phyloP scores from a whole-genome alignment of 202 grass and related monocot species.

The Musa balbisiana region DNA sequence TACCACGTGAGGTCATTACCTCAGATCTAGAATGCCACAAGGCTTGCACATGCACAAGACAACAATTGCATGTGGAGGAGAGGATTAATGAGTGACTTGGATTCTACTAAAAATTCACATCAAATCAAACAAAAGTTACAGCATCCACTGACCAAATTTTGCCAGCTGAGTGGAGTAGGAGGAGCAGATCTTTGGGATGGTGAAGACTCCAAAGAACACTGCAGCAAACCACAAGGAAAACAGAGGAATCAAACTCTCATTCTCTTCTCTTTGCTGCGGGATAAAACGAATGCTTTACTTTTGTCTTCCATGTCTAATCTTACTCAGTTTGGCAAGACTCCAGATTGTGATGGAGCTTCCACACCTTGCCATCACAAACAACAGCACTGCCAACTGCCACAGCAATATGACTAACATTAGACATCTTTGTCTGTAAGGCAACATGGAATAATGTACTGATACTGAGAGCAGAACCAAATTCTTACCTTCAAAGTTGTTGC shows the following conservation, averaged over 20 bases:
- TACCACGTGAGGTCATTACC: too few species aligned
- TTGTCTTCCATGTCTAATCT: constrained; percentile 7
- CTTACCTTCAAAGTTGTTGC: constrained; percentile 85
- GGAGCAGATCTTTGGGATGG: constrained; percentile 77
- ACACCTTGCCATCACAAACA: constrained; percentile 91
- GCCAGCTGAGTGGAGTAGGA: constrained; percentile 82
- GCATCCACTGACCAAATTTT: constrained; percentile 61
- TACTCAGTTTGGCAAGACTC: constrained; percentile 76
- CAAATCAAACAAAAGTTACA: neutral
- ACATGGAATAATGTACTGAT: neutral
- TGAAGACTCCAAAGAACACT: constrained; percentile 96
- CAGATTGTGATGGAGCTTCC: constrained; percentile 77
- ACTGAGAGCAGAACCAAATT: neutral
- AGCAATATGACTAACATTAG: constrained; percentile 23
- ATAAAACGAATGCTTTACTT: neutral
- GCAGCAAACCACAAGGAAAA: constrained; percentile 24
- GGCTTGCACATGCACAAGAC: too few species aligned
- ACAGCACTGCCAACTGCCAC: constrained; percentile 68
- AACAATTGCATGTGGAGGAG: too few species aligned
- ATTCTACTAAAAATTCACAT: too few species aligned
- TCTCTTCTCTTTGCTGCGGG: constrained; percentile 6
- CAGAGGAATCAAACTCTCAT: neutral
- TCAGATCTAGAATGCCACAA: too few species aligned
- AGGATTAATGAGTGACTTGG: too few species aligned
- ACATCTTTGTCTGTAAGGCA: neutral